A percentile compares a stretch with the other conserved stretches of the same genome.
Evolutionary conservation across 768 basidiomycete species (phyloP).

Genomic region (Clitopilus hobsonii): DNA sequence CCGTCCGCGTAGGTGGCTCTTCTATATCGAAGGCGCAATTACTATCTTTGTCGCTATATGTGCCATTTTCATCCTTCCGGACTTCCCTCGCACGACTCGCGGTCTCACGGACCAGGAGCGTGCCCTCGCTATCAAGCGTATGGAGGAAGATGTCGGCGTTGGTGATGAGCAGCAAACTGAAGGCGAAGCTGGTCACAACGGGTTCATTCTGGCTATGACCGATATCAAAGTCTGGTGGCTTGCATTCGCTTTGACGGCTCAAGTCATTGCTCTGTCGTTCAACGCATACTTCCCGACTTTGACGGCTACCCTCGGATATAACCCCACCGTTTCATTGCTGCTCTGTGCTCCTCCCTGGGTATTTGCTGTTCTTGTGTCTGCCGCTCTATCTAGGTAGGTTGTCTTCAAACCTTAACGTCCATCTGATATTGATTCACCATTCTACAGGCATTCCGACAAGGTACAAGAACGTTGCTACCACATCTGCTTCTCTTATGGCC

Average conservation of each 20-base stretch:
- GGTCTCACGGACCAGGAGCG: slow-evolving; percentile 59
- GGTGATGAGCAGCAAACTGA: slow-evolving; percentile 19
- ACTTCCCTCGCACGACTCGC: slow-evolving; percentile 55
- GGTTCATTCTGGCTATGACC: slow-evolving; percentile 53
- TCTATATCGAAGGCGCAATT: slow-evolving; percentile 61
- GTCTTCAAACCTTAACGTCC: not conserved
- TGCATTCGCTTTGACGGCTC: slow-evolving; percentile 26
- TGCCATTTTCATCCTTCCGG: slow-evolving; percentile 65
- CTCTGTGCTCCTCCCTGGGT: slow-evolving; percentile 56
- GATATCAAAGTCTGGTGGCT: slow-evolving; percentile 76
- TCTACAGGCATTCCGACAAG: slow-evolving; percentile 62
- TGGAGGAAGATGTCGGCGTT: slow-evolving; percentile 54
- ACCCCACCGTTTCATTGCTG: slow-evolving; percentile 58
- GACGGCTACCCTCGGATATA: slow-evolving; percentile 63
- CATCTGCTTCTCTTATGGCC: slow-evolving; percentile 42
- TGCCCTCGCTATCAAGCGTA: slow-evolving; percentile 50
- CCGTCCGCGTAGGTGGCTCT: slow-evolving; percentile 51
- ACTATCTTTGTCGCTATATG: slow-evolving; percentile 45
- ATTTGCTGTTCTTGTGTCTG: slow-evolving; percentile 54
- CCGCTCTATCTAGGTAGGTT: slow-evolving; percentile 44
- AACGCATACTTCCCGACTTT: slow-evolving; percentile 74
- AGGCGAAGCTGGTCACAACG: slow-evolving; percentile 23
- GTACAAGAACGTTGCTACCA: slow-evolving; percentile 70
- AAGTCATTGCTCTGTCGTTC: slow-evolving; percentile 60
- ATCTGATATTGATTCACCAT: not conserved